Conservation (phyloP, 768 basidiomycete genomes). For the Pholiota microspora region DNA sequence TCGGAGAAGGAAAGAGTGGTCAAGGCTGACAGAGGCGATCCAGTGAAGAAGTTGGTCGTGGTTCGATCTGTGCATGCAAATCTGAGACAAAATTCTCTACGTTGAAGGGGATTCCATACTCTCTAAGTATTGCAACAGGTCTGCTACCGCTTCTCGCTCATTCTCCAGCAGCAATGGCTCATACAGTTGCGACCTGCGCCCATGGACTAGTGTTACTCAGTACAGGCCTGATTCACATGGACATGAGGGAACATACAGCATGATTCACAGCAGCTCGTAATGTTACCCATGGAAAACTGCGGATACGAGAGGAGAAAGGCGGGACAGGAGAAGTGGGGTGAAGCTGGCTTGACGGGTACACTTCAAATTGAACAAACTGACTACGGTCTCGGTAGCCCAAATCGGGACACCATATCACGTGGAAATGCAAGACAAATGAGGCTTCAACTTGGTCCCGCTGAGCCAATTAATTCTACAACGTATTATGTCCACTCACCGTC, state of each 20-base stretch:
- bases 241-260: constrained; percentile 57
- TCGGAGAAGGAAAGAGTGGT: constrained; percentile 98
- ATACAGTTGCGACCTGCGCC: constrained; percentile 82
- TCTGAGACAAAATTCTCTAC: constrained; percentile 1
- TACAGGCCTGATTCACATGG: constrained; percentile 19
- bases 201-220: constrained; percentile 51
- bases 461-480: too few relatives aligned
- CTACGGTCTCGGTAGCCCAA: not conserved
- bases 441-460: not conserved
- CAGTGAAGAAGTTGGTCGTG: constrained; percentile 97
- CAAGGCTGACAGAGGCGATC: constrained; percentile 86
- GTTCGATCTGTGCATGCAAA: constrained; percentile 72
- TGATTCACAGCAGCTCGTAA: constrained; percentile 79
- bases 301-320: constrained; percentile 5
- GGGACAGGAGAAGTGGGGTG: constrained; percentile 9
- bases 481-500: too few relatives aligned
- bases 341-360: not conserved
- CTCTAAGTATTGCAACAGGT: constrained; percentile 95
- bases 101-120: constrained; percentile 46
- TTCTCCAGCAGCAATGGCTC: constrained; percentile 87
- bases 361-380: constrained; percentile 10
- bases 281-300: constrained; percentile 58
- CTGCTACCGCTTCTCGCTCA: constrained; percentile 97
- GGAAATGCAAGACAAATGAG: too few relatives aligned
- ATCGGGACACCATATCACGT: constrained; percentile 5